phyloP scores from a whole-genome alignment of 805 yeast species.

The Yamadazyma olivae region DNA sequence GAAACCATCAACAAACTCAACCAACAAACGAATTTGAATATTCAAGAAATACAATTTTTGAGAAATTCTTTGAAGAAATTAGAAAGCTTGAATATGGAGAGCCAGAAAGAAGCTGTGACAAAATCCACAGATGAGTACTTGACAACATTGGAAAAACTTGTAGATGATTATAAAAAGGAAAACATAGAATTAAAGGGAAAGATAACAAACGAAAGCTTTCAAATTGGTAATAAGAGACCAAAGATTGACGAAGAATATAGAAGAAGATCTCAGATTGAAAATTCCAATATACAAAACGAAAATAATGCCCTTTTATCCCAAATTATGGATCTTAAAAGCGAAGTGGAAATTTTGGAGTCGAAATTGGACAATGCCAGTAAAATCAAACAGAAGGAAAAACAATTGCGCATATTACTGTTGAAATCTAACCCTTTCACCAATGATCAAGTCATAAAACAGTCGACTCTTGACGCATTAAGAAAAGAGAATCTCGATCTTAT shows the following conservation, averaged over 20 bases:
- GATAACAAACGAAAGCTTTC: constrained; percentile 11
- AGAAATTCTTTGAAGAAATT: constrained; percentile 53
- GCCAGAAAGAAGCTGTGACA: constrained; percentile 22
- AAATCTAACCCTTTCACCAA: constrained; percentile 61
- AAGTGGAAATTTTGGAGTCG: constrained; percentile 31
- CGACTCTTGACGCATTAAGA: constrained; percentile 47
- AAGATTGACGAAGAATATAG: constrained; percentile 19
- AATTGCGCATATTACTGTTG: constrained; percentile 54
- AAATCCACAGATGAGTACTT: constrained; percentile 35
- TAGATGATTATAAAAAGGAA: constrained; percentile 55
- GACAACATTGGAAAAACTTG: constrained; percentile 42
- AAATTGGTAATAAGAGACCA: constrained; percentile 24
- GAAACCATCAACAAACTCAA: constrained; percentile 37
- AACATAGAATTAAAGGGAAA: constrained; percentile 42
- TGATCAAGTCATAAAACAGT: constrained; percentile 59
- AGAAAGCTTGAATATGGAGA: constrained; percentile 26
- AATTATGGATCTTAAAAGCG: constrained; percentile 33
- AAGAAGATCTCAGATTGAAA: constrained; percentile 13
- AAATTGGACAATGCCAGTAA: constrained; percentile 26
- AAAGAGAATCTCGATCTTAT: constrained; percentile 58
- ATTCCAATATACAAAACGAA: constrained; percentile 29
- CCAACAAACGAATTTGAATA: constrained; percentile 49
- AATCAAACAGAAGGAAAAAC: constrained; percentile 18
- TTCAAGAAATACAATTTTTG: constrained; percentile 56
- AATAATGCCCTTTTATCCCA: constrained; percentile 36